Base-by-base conservation (phyloP, 306 rosid species). In the Vigna unguiculata region DNA sequence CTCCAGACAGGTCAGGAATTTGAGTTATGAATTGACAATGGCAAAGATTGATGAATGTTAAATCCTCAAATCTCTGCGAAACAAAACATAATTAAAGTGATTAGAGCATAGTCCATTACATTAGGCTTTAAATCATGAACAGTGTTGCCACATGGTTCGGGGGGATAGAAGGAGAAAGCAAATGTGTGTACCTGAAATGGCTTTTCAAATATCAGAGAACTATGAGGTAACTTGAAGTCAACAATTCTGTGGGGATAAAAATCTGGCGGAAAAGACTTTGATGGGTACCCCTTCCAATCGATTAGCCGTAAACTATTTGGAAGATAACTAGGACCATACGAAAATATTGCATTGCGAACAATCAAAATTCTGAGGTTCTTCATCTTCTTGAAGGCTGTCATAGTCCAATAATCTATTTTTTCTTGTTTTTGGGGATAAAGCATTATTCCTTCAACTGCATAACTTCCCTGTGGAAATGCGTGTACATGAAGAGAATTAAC, bases 281-380 rank as follows among this genome's bases (percentile, higher is more conserved):
- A 72, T 5, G 79, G 74, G 32, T 43, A 72, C 3, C 48, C 15
- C 14, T 73, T 16, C 83, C 83, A 80, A 1, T 80, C 75, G 16
- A 80, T 34, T 13, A 73, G 16, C 6, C 71, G 17, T 21, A 80
- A 55, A 55, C 3, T 16, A 34, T 74, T 80, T 5, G 83, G 79
- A 3, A 80, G 30, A 74, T 55, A 11, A 19, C 9, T 55, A 20
- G 80, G 80, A 1, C 22, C 70, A 1, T 4, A 11, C 7, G 19
- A 57, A 73, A 74, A 80, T 11, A 3, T 4, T 16, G 71, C 20
- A 16, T 66, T 55, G 3, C 63, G 51, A 57, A 80, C 11, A 11
- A 80, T 73, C 4, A 74, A 9, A 55, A 80, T 65, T 32, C 75
- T 80, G 1, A 80, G 71, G 20, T 47, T 66, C 36, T 46, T 30